Base-by-base conservation (phyloP, 2,329 filamentous ascomycete genomes). In the Thelonectria rubi region DNA sequence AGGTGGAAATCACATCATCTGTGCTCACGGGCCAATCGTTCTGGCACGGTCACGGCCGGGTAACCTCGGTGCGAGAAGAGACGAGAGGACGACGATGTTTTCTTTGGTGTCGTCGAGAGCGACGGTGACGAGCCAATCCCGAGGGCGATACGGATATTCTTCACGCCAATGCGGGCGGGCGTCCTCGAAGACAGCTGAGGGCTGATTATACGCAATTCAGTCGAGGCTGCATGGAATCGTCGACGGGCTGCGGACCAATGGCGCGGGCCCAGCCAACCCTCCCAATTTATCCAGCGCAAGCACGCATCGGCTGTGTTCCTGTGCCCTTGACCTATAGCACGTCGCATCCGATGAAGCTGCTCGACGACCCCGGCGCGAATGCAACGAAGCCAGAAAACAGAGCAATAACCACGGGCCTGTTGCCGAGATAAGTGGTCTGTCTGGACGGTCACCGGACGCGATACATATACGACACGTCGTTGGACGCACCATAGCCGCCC, bases 1-100 rank as follows among this genome's bases (percentile, higher is more conserved):
- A 46, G 42, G 20, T 34, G 9, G 15, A 30, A 50, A 64, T 69
- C 65, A 58, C 68, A 68, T 70, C 62, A 68, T 70, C 60, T 60
- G 64, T 63, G 59, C 61, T 63, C 68, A 72, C 66, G 62, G 68
- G 66, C 69, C 69, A 72, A 67, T 72, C 68, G 69, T 72, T 72
- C 66, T 62, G 56, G 50, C 68, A 72, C 69, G 69, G 60, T 65
- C 51, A 30, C 49, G 43, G 39, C 48, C 60, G 60, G 60, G 59
- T 60, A 56, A 49, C 30, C 34, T 55, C 60, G 60, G 60, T 53
- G 55, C 18, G 55, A 56, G 47, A 21, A 17, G 20, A 32, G 10
- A 8, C n/a, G 34, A 54, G 26, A 17, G 21, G 18, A 42, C 37
- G 30, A 47, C 32, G 20, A 40, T 43, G 26, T 18, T 9, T 26